Conservation (phyloP, 2,329 filamentous ascomycete genomes). For the Cyphellophora europaea region DNA sequence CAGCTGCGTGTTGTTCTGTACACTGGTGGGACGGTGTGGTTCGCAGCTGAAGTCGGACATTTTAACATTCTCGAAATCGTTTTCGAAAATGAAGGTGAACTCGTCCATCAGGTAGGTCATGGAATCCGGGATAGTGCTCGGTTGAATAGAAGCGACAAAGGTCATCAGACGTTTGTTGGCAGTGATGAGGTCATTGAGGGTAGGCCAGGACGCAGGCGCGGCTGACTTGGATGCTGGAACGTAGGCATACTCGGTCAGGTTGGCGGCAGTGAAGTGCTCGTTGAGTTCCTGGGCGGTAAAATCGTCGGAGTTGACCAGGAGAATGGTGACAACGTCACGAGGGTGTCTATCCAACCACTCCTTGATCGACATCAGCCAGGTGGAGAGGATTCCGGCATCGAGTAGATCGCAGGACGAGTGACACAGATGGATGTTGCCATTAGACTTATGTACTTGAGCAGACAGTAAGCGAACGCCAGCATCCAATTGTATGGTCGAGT, state of each 20-base stretch:
- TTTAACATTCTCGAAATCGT: slow-evolving; percentile 54
- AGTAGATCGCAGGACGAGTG: slow-evolving; percentile 59
- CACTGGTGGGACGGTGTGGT: slow-evolving; percentile 52
- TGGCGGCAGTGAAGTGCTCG: slow-evolving; percentile 45
- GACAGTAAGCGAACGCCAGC: slow-evolving; percentile 64
- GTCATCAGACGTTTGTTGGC: slow-evolving; percentile 56
- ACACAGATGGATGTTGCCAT: slow-evolving; percentile 56
- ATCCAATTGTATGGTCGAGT: slow-evolving; percentile 60
- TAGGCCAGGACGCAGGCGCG: slow-evolving; percentile 53
- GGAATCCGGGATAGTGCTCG: slow-evolving; percentile 16
- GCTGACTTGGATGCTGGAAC: slow-evolving; percentile 37
- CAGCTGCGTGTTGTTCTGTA: slow-evolving; percentile 34
- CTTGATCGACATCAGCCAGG: slow-evolving; percentile 57
- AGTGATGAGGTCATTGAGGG: slow-evolving; percentile 59
- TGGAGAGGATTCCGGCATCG: slow-evolving; percentile 56
- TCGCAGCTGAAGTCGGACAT: slow-evolving; percentile 62
- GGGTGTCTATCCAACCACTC: slow-evolving; percentile 60
- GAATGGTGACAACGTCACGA: slow-evolving; percentile 65
- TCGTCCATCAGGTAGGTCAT: slow-evolving; percentile 33
- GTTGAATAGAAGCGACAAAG: slow-evolving; percentile 50
- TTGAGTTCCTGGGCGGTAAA: slow-evolving; percentile 47
- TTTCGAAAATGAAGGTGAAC: slow-evolving; percentile 57
- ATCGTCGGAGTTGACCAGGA: slow-evolving; percentile 62
- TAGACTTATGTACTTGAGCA: slow-evolving; percentile 58
- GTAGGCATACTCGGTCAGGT: slow-evolving; percentile 55